Percentiles rank a stretch among this genome's conserved stretches.
Evolutionary conservation across 805 yeast genomes (phyloP).

Genomic region (Candida succiphila): DNA sequence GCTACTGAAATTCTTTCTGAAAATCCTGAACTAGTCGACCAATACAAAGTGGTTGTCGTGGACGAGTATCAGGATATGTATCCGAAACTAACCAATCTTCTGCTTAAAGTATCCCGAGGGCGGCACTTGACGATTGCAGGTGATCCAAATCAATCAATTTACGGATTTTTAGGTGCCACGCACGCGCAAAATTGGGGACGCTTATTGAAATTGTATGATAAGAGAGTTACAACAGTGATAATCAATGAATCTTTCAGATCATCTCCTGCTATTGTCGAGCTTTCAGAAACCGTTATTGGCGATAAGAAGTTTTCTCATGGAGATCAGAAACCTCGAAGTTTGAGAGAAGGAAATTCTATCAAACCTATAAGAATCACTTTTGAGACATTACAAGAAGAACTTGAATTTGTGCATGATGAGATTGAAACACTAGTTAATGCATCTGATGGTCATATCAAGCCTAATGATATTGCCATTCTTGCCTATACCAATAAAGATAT

Average conservation of each 20-base stretch:
- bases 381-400: conserved; percentile 24
- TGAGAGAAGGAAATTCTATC: conserved; percentile 7
- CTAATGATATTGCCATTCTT: conserved; percentile 42
- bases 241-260: conserved; percentile 50
- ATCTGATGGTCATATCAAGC: conserved; percentile 31
- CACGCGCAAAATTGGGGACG: conserved; percentile 14
- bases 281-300: no score
- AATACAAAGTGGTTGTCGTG: conserved; percentile 37
- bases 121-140: conserved; percentile 62
- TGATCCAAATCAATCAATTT: conserved; percentile 63
- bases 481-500: conserved; percentile 43
- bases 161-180: conserved; percentile 51
- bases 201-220: conserved; percentile 8
- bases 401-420: conserved; percentile 33
- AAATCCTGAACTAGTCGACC: conserved; percentile 4
- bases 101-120: conserved; percentile 24
- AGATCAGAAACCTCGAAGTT: conserved; percentile 8
- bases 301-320: conserved; percentile 4
- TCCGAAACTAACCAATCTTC: conserved; percentile 34
- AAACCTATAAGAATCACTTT: conserved; percentile 18
- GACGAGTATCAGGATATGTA: conserved; percentile 74
- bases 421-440: conserved; percentile 28
- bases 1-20: conserved; percentile 1
- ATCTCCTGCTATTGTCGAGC: conserved; percentile 43
- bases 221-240: conserved; percentile 18